phyloP scores from a whole-genome alignment of 208 protist species.

The Phytomonas sp. region DNA sequence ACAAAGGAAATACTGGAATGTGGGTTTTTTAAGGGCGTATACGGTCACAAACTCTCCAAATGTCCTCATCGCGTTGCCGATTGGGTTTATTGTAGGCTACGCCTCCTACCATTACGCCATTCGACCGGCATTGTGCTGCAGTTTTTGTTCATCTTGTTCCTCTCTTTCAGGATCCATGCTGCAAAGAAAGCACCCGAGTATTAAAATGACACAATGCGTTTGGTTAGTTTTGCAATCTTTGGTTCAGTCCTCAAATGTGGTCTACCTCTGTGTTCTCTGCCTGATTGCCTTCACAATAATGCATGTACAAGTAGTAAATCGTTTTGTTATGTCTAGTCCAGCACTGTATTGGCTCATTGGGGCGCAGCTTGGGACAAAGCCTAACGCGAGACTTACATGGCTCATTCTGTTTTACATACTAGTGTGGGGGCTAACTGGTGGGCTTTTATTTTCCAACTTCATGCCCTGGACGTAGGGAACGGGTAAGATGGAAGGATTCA shows the following conservation, averaged over 20 bases:
- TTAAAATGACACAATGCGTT: neutral
- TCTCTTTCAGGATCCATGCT: neutral
- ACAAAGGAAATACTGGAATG: constrained; percentile 74
- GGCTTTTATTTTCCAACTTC: constrained; percentile 61
- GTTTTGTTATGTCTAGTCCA: constrained; percentile 60
- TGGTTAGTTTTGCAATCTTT: neutral
- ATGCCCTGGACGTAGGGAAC: constrained; percentile 63
- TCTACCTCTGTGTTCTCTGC: constrained; percentile 33
- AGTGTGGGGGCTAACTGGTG: constrained; percentile 43
- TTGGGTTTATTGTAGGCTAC: constrained; percentile 22
- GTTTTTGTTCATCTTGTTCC: neutral
- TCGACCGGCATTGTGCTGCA: constrained; percentile 8
- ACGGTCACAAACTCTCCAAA: constrained; percentile 55
- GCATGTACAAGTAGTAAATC: constrained; percentile 75
- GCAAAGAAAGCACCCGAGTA: neutral
- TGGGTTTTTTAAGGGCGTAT: constrained; percentile 53
- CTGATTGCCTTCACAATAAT: constrained; percentile 43
- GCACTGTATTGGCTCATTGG: constrained; percentile 58
- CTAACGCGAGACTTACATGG: constrained; percentile 19
- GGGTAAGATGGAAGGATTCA: neutral
- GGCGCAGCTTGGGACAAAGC: constrained; percentile 31
- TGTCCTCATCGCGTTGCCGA: constrained; percentile 46
- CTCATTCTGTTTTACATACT: constrained; percentile 38
- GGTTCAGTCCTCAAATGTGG: constrained; percentile 45
- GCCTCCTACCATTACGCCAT: constrained; percentile 23